These are phyloP conservation scores for Xylaria sp. DNA, from an alignment of 2,329 filamentous ascomycete genomes.

Conservation along the genomic window DNA sequence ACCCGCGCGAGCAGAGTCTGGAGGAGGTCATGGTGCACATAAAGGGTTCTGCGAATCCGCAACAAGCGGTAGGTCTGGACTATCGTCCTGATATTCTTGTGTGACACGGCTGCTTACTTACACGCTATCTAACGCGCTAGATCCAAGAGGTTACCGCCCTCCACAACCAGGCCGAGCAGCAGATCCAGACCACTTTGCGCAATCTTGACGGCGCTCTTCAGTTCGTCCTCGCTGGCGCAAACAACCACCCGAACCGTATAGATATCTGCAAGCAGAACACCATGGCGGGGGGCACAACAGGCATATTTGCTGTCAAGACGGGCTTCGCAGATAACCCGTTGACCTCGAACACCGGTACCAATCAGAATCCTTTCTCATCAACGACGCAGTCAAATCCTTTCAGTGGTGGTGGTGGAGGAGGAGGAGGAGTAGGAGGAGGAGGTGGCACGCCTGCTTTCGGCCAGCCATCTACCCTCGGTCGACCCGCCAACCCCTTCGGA, in stretches of 20 bases:
- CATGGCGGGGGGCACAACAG: constrained; percentile 56
- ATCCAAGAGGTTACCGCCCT: constrained; percentile 70
- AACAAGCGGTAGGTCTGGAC: constrained; percentile 58
- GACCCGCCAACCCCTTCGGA: constrained; percentile 34
- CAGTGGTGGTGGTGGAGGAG: constrained; percentile 14
- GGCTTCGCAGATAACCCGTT: constrained; percentile 45
- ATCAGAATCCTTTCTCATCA: constrained; percentile 55
- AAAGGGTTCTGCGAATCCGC: constrained; percentile 53
- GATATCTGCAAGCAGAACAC: constrained; percentile 68
- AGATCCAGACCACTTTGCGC: constrained; percentile 76
- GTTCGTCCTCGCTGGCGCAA: constrained; percentile 73
- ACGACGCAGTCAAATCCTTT: constrained; percentile 49
- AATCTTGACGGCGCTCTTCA: constrained; percentile 78
- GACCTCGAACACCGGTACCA: constrained; percentile 48
- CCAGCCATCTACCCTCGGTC: constrained; percentile 45
- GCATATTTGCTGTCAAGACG: constrained; percentile 54
- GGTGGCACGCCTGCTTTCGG: constrained; percentile 46
- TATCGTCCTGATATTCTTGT: background rate
- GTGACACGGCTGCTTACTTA: constrained; percentile 20
- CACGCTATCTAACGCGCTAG: constrained; percentile 52
- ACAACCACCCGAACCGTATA: constrained; percentile 79
- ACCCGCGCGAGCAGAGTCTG: constrained; percentile 82
- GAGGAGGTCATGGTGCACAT: constrained; percentile 89
- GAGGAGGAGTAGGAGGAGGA: too few relatives aligned
- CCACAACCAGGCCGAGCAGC: constrained; percentile 72